phyloP scores from a whole-genome alignment of 768 basidiomycete genomes.

The Amanita phalloides region DNA sequence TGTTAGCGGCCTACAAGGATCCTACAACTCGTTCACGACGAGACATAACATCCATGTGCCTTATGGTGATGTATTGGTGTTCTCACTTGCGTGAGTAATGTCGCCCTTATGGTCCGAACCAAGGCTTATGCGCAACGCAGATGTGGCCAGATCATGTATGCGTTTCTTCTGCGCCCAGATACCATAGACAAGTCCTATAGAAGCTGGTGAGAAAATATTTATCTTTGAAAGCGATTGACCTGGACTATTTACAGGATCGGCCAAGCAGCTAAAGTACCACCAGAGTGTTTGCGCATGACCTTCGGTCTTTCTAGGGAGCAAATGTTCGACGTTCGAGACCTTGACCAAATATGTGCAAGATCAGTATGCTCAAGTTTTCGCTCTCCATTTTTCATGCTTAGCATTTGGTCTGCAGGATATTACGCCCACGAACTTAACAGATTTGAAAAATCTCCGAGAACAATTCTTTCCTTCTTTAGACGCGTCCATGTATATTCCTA shows the following conservation, averaged over 20 bases:
- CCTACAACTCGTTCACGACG: slow-evolving; percentile 70
- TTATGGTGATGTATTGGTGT: slow-evolving; percentile 75
- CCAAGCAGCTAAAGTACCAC: slow-evolving; percentile 54
- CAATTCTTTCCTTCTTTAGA: slow-evolving; percentile 17
- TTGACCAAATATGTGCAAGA: slow-evolving; percentile 43
- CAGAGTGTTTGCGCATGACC: slow-evolving; percentile 51
- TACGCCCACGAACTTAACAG: slow-evolving; percentile 36
- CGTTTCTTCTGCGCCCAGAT: slow-evolving; percentile 67
- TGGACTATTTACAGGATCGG: slow-evolving; percentile 43
- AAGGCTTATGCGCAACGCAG: slow-evolving; percentile 20
- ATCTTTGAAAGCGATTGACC: background rate
- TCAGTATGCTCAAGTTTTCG: slow-evolving; percentile 24
- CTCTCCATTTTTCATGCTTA: background rate
- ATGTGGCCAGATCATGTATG: slow-evolving; percentile 82
- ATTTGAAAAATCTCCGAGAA: slow-evolving; percentile 34
- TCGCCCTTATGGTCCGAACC: background rate
- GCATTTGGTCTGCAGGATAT: slow-evolving; percentile 29
- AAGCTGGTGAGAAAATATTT: slow-evolving; percentile 40
- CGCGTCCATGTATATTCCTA: slow-evolving; percentile 29
- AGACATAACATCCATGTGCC: slow-evolving; percentile 63
- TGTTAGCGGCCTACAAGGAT: slow-evolving; percentile 76
- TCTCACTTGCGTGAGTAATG: slow-evolving; percentile 52
- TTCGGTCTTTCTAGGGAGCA: slow-evolving; percentile 47
- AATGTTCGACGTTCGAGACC: slow-evolving; percentile 38
- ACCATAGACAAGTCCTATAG: slow-evolving; percentile 74